A percentile compares a stretch with the other conserved stretches of the same genome.
Conservation (phyloP, 1,284 basidiomycete species). For the Cryptococcus maquisensis region DNA sequence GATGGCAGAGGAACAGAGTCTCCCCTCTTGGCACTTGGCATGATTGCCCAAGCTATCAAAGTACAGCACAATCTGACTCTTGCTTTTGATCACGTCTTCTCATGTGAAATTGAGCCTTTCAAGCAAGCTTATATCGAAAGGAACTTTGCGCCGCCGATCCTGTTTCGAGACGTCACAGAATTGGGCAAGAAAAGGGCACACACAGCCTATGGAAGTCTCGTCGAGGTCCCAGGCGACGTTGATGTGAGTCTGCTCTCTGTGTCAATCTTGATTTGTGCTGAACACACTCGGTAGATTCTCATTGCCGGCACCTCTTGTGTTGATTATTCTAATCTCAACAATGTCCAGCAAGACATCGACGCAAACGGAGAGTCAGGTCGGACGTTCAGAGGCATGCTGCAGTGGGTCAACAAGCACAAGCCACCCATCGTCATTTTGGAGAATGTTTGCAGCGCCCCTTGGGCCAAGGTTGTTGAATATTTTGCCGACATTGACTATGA, state of each 20-base stretch:
- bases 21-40: conserved; percentile 79
- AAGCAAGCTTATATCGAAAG: conserved; percentile 97
- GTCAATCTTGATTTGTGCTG: neutral
- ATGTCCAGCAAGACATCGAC: conserved; percentile 82
- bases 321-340: conserved; percentile 93
- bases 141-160: conserved; percentile 73
- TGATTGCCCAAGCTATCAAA: conserved; percentile 70
- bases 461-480: conserved; percentile 69
- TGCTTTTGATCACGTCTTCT: conserved; percentile 87
- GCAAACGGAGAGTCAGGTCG: conserved; percentile 84
- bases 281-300: conserved; percentile 52
- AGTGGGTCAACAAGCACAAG: conserved; percentile 80
- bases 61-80: conserved; percentile 65
- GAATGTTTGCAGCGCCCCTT: conserved; percentile 89
- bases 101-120: conserved; percentile 96
- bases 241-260: conserved; percentile 52
- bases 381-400: conserved; percentile 86
- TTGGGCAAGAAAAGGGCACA: conserved; percentile 73
- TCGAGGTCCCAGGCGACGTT: conserved; percentile 81
- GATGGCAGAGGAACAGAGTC: conserved; percentile 79
- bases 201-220: conserved; percentile 85
- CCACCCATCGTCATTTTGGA: conserved; percentile 89
- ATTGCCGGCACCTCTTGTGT: conserved; percentile 94
- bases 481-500: conserved; percentile 75
- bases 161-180: conserved; percentile 93